Base-by-base conservation (phyloP, 2,329 filamentous ascomycete genomes). In the Penicillium palitans region DNA sequence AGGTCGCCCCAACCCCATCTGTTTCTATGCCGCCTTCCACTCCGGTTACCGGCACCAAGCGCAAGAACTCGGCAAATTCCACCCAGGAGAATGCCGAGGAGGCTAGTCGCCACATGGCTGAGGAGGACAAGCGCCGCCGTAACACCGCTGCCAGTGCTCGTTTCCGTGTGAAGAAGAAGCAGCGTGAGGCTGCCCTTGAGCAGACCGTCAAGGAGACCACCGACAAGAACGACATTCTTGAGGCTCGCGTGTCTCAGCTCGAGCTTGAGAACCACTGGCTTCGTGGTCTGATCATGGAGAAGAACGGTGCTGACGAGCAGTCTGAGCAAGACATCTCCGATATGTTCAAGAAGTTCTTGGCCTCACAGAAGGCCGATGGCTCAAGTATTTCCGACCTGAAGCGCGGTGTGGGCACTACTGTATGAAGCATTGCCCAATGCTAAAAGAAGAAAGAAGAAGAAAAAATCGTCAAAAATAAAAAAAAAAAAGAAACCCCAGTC, bases 131-230 rank as follows among this genome's bases (percentile, higher is more conserved):
- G 82, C 88, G 91, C 57, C 87, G 91, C 61, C 87, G 91, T 61
- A 96, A 96, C 78, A 96, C 92, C 1, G 91, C 91, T 17, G 91
- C 91, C 51, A 92, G 89, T 65, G 91, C 91, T n/a, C 89, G 91
- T 35, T 96, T 96, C 83, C 89, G 91, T 58, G 87, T 96, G 69
- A 96, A 96, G 87, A 96, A 96, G 88, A 96, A 96, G 86, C 90
- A 93, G 79, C 88, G 91, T 44, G 91, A 96, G 80, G 89, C 91
- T 75, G 90, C 90, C 7, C 84, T 96, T 49, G 90, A 93, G 75
- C 86, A 86, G 72, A 88, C 86, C 5, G 87, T 91, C 68, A 92
- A 93, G 77, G 91, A 96, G 65, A 90, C 93, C 78, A 85, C 84
- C 35, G 90, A 93, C 25, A 91, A 92, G 78, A 89, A 93, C 52